Conservation (phyloP, 176 grass and related monocot species). For the Oryza australiensis region DNA sequence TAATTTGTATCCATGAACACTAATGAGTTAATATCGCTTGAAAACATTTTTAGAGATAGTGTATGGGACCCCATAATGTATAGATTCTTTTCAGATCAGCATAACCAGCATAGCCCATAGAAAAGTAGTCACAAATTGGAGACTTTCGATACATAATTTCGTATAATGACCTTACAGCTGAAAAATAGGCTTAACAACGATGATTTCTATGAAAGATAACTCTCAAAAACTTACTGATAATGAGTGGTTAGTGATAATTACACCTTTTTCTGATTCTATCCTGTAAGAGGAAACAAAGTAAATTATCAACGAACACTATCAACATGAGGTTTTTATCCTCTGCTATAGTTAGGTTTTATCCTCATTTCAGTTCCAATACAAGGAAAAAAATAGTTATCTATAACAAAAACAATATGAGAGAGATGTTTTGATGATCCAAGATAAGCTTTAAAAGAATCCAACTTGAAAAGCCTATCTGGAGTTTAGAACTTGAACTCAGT, state of each 20-base stretch:
- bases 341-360: background rate
- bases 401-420: background rate
- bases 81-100: slow-evolving; percentile 20
- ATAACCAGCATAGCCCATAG: background rate
- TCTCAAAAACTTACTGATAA: slow-evolving; percentile 56
- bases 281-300: slow-evolving; percentile 43
- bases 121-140: slow-evolving; percentile 2
- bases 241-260: slow-evolving; percentile 87
- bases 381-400: background rate
- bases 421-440: background rate
- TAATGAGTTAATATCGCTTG: background rate
- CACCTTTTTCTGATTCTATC: slow-evolving; percentile 88
- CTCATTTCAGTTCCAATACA: background rate
- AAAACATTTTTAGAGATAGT: slow-evolving; percentile 22
- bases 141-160: slow-evolving; percentile 21
- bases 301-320: slow-evolving; percentile 6
- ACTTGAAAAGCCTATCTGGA: background rate
- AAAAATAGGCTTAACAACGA: slow-evolving; percentile 1
- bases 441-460: slow-evolving; percentile 9
- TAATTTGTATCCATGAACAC: background rate
- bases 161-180: slow-evolving; percentile 18
- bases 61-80: background rate
- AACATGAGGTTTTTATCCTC: background rate
- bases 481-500: slow-evolving; percentile 27
- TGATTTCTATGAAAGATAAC: background rate